Percentiles rank a stretch among this genome's conserved stretches.
These are phyloP conservation scores for Phytophthora chlamydospora DNA, from an alignment of 352 stramenopile species.

Conservation along the genomic window DNA sequence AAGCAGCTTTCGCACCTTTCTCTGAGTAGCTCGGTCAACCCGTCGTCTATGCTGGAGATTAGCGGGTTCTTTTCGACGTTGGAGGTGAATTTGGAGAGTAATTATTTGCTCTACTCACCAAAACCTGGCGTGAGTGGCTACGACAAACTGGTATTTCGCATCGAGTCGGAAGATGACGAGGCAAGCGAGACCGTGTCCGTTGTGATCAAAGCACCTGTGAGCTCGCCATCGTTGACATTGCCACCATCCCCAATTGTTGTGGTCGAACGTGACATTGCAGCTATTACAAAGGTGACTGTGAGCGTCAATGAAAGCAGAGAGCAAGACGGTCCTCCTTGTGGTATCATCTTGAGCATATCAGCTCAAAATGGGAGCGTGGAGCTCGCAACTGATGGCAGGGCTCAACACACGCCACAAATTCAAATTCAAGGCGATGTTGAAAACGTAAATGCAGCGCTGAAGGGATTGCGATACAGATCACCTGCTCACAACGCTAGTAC, in stretches of 20 bases:
- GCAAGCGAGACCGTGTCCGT: constrained; percentile 15
- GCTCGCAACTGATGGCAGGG: neutral
- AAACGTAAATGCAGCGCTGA: constrained; percentile 31
- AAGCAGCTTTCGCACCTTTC: neutral
- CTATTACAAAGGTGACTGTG: constrained; percentile 8
- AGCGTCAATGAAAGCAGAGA: neutral
- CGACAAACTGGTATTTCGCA: constrained; percentile 18
- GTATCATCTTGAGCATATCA: constrained; percentile 18
- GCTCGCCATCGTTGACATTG: constrained; percentile 11
- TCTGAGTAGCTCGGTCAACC: neutral
- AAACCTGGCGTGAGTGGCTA: constrained; percentile 9
- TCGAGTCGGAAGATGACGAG: constrained; percentile 21
- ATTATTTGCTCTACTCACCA: constrained; percentile 19
- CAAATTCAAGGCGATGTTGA: constrained; percentile 20
- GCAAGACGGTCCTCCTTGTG: constrained; percentile 1
- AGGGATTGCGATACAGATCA: constrained; percentile 19
- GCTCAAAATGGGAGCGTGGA: constrained; percentile 10
- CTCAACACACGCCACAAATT: constrained; percentile 3
- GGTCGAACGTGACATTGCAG: constrained; percentile 8
- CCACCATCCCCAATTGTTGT: constrained; percentile 15
- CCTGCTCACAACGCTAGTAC: neutral
- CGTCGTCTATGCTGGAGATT: constrained; percentile 5
- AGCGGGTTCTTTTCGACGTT: constrained; percentile 16
- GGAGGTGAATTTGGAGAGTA: constrained; percentile 2
- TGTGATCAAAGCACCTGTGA: constrained; percentile 15